Base-by-base conservation (phyloP, 768 basidiomycete genomes). In the Leccinum sublutescens region DNA sequence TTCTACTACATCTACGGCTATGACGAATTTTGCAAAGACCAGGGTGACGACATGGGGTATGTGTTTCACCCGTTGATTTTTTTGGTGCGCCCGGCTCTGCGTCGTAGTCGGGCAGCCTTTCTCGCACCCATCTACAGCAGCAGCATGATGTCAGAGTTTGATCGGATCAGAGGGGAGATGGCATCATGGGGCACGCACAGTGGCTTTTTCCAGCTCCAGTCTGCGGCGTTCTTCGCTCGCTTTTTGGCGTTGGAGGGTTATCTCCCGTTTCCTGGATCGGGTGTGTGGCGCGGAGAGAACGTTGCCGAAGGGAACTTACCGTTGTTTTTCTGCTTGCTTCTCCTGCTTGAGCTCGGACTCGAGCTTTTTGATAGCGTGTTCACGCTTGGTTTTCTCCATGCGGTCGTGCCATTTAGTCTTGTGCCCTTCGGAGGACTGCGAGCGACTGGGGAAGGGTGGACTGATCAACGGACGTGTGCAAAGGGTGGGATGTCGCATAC, bases 271-370 rank as follows among this genome's bases (percentile, higher is more conserved):
- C 58, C 90, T 91, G 63, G 29, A 48, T 61, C 56, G 40, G 17
- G 51, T 64, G 36, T 54, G 27, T 50, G 53, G 43, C 29, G 21
- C 31, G 23, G 36, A n/a, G 50, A 36, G 23, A 15, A 34, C 25
- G 17, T 29, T 49, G 7, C 33, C 15, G 38, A 52, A 43, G 50
- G 6, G 9, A 25, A 68, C 74, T 56, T 60, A 86, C 90, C 87
- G 79, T 61, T 80, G 76, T 50, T 80, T 75, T 66, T 91, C 91
- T 4, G 85, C 82, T 64, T 80, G 76, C 66, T 91, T 92, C 71
- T 93, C 91, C 50, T 88, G 85, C 69, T 83, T 88, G 63, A 93
- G 79, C 62, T 91, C 91, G 10, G 71, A 67, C 72, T 91, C 79
- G 31, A 93, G 77, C 69, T 87, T 86, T 73, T 90, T 93, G 61